Conservation (phyloP, 176 grass and related monocot species). For the Stipa capillata region DNA sequence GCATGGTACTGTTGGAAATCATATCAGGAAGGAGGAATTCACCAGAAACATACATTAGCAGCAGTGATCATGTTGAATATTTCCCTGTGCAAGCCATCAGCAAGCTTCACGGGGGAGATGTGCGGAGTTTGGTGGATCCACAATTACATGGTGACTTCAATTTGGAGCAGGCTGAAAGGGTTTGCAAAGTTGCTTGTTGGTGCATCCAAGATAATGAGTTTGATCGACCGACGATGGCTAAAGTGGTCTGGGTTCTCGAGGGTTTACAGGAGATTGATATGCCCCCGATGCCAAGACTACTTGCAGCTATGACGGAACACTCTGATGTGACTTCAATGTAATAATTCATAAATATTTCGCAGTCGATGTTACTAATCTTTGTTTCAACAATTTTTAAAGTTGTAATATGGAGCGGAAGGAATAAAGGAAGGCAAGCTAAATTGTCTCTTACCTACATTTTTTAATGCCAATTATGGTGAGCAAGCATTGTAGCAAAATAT, state of each 20-base stretch:
- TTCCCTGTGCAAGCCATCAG: no score
- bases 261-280: conserved; percentile 18
- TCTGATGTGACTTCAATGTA: no score
- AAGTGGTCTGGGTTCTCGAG: conserved; percentile 39
- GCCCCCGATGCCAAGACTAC: conserved; percentile 28
- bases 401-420: not conserved
- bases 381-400: no score
- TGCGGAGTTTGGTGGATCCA: no score
- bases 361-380: no score
- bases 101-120: no score
- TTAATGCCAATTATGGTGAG: not conserved
- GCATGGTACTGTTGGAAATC: no score
- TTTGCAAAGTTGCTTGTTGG: conserved; percentile 36
- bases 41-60: not conserved
- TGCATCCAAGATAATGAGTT: conserved; percentile 42
- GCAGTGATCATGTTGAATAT: not conserved
- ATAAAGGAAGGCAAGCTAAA: not conserved
- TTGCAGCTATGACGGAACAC: conserved; percentile 7
- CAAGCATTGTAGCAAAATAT: not conserved
- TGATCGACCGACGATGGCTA: conserved; percentile 30
- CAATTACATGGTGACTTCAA: conserved; percentile 17
- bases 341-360: no score
- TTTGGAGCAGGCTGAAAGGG: conserved; percentile 15
- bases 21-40: conserved; percentile 29
- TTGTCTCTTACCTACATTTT: not conserved